Evolutionary conservation across 352 stramenopile genomes (phyloP), one percentile per base, ranked within the genome.

Genomic region (Pythium chondricola): DNA sequence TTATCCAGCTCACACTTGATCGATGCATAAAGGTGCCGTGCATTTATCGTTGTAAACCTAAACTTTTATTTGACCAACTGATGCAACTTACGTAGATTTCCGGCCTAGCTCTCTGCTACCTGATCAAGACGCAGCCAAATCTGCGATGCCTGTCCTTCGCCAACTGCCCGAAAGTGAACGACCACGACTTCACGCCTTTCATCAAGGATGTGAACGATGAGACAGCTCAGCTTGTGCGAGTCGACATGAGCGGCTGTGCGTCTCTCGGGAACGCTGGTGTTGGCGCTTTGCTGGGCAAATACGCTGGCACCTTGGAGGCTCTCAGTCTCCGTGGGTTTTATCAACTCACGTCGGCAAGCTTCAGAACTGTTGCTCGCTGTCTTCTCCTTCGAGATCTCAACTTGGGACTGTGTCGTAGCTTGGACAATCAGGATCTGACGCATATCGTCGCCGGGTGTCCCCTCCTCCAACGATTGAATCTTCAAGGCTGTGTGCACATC

Each of bases 341-440:
- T 20, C 54, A 67, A 6, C 48, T 94, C 16, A 73, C 58, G 9
- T 67, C 73, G 21, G 48, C 43, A 5, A 69, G 74, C 3, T 96
- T 95, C 38, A 42, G 67, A 22, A 71, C 67, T 2, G 76, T 96
- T 50, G 56, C 75, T 0, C 55, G 53, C 18, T 85, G 72, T 46
- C n/a, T 32, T 1, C 49, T 62, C 14, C 63, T 97, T 3, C 58
- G 58, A 21, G 62, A 67, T 1, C 71, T 97, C 13, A 72, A 87
- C 45, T 45, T 96, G 21, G 78, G 64, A 29, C 77, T 95, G 57
- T 96, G 85, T 57, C 69, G 74, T 22, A 69, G 60, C 10, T 46
- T 96, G 13, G 61, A 67, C 6, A 83, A 93, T 43, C 30, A 38
- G 9, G 66, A 85, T 45, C 40, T 96, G 0, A 49, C 29, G 10